phyloP scores from a whole-genome alignment of 2,329 filamentous ascomycete genomes.

The Mycogone perniciosa region DNA sequence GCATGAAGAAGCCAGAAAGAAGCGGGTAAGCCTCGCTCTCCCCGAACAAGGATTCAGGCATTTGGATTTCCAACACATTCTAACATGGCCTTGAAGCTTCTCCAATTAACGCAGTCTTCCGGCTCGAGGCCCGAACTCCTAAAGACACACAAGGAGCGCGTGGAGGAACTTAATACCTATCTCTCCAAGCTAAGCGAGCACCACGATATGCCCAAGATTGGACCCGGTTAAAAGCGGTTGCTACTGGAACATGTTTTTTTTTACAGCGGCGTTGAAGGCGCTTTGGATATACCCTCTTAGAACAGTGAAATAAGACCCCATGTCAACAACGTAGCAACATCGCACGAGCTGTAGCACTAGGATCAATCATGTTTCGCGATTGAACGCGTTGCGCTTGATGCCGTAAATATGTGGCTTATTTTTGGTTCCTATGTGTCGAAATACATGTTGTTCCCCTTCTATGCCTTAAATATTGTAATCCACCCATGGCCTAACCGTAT shows the following conservation, averaged over 20 bases:
- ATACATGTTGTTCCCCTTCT: conserved; percentile 8
- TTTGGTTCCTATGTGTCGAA: conserved; percentile 7
- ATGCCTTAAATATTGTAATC: conserved; percentile 6
- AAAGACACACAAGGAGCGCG: conserved; percentile 94
- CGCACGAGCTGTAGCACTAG: too few species aligned
- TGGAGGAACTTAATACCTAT: conserved; percentile 93
- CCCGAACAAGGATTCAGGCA: too few species aligned
- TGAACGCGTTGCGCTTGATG: not conserved
- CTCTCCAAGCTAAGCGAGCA: conserved; percentile 89
- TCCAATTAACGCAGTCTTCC: conserved; percentile 64
- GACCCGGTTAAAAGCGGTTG: conserved; percentile 41
- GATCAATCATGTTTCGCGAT: too few species aligned
- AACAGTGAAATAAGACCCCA: not conserved
- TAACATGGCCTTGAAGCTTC: conserved; percentile 49
- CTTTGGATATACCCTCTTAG: conserved; percentile 21
- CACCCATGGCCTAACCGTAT: not conserved
- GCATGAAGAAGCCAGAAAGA: conserved; percentile 74
- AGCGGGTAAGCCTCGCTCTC: conserved; percentile 53
- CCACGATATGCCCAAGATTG: conserved; percentile 84
- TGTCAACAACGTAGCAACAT: not conserved
- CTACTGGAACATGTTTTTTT: not conserved
- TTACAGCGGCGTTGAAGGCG: conserved; percentile 20
- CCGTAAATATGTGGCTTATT: conserved; percentile 1
- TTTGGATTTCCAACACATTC: not conserved
- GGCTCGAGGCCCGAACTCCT: conserved; percentile 64